Conservation (phyloP, 2,329 filamentous ascomycete species). For the Zymoseptoria passerinii region DNA sequence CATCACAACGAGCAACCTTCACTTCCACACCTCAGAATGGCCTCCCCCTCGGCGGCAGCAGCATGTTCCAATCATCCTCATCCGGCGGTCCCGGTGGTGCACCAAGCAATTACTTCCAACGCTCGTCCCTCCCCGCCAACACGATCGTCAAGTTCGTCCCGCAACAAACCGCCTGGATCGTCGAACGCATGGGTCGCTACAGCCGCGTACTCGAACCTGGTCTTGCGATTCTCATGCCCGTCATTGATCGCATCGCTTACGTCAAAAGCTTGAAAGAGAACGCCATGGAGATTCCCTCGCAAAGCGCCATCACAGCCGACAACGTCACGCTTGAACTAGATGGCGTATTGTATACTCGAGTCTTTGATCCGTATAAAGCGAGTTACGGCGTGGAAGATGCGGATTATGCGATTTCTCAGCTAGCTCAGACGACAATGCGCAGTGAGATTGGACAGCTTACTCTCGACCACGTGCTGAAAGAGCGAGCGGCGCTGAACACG, state of each 20-base stretch:
- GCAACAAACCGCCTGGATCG: constrained; percentile 99
- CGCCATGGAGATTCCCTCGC: constrained; percentile 92
- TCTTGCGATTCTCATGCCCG: constrained; percentile 77
- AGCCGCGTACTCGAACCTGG: constrained; percentile 87
- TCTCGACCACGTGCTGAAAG: constrained; percentile 94
- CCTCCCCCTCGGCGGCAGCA: constrained; percentile 25
- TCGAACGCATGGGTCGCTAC: constrained; percentile 99
- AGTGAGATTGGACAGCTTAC: constrained; percentile 95
- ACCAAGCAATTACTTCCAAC: constrained; percentile 33
- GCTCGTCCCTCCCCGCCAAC: constrained; percentile 69
- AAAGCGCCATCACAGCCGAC: constrained; percentile 96
- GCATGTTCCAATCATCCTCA: constrained; percentile 27
- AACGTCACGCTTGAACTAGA: constrained; percentile 96
- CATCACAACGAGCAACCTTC: constrained; percentile 20
- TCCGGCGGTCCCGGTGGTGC: constrained; percentile 20
- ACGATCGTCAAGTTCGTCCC: constrained; percentile 88
- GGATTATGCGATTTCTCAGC: constrained; percentile 95
- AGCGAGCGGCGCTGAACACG: constrained; percentile 88
- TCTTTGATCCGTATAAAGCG: constrained; percentile 97
- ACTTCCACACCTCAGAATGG: constrained; percentile 20
- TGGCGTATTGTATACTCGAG: constrained; percentile 87
- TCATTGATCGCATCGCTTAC: constrained; percentile 93
- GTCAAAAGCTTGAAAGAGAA: constrained; percentile 96
- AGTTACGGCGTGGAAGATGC: constrained; percentile 98
- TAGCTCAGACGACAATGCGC: constrained; percentile 98